phyloP scores from a whole-genome alignment of 208 protist species.

The Sergeia podlipaevii region DNA sequence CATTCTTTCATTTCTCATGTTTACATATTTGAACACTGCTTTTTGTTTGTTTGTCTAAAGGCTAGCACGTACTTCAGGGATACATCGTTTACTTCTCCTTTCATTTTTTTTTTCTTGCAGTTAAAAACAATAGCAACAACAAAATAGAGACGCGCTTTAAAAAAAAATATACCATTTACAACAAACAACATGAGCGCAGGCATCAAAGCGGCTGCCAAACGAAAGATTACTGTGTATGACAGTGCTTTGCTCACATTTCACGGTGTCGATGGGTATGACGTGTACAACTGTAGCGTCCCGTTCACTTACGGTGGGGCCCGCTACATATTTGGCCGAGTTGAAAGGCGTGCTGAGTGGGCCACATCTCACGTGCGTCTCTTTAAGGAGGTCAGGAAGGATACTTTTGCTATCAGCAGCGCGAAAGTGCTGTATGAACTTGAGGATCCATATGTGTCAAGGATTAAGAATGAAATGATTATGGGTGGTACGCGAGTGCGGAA shows the following conservation, averaged over 20 bases:
- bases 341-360: background rate
- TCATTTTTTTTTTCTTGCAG: background rate
- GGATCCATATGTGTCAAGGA: slow-evolving; percentile 4
- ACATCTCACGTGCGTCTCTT: slow-evolving; percentile 8
- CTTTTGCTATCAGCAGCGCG: background rate
- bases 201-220: too few relatives aligned
- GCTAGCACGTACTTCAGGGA: too few relatives aligned
- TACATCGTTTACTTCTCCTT: slow-evolving; percentile 1
- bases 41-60: too few relatives aligned
- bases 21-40: too few relatives aligned
- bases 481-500: slow-evolving; percentile 4
- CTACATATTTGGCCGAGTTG: slow-evolving; percentile 9
- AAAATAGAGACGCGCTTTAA: background rate
- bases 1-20: too few relatives aligned
- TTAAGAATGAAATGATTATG: slow-evolving; percentile 1
- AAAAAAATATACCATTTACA: background rate
- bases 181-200: slow-evolving; percentile 2
- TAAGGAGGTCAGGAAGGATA: background rate
- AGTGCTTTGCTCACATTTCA: slow-evolving; percentile 6
- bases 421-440: slow-evolving; percentile 4
- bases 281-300: slow-evolving; percentile 13
- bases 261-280: slow-evolving; percentile 4
- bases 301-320: slow-evolving; percentile 3
- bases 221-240: slow-evolving; percentile 1
- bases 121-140: background rate